These are phyloP conservation scores for Melocanna baccifera DNA, from an alignment of 176 grass and related monocot species.

Conservation along the genomic window DNA sequence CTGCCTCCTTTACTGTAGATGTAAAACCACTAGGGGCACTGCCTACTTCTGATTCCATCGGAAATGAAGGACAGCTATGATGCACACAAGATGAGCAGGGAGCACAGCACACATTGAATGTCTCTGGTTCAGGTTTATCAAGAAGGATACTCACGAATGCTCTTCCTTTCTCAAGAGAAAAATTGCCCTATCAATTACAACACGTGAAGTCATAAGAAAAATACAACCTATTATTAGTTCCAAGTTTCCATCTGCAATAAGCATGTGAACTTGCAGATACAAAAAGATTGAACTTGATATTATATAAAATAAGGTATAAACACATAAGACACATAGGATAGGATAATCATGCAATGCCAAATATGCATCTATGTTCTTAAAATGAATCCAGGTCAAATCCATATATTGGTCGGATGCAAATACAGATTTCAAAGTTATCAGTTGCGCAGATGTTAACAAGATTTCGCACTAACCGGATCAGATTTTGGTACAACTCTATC, in stretches of 20 bases:
- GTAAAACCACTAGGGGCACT: not conserved
- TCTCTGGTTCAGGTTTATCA: slow-evolving; percentile 22
- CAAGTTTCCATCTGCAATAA: slow-evolving; percentile 1
- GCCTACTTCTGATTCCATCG: slow-evolving; percentile 2
- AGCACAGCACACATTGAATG: slow-evolving; percentile 29
- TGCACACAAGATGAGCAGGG: slow-evolving; percentile 6
- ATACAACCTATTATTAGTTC: not conserved
- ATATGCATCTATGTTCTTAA: not conserved
- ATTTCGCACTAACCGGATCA: not conserved
- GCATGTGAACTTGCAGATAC: not conserved
- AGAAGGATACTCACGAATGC: not conserved
- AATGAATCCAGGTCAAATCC: not conserved
- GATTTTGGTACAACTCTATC: too few species aligned
- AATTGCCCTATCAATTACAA: slow-evolving; percentile 5
- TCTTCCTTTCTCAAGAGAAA: slow-evolving; percentile 9
- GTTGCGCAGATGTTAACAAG: not conserved
- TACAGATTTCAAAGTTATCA: not conserved
- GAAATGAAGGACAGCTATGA: not conserved
- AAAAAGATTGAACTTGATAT: not conserved
- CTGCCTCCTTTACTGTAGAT: slow-evolving; percentile 11
- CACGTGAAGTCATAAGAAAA: not conserved
- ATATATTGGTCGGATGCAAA: not conserved
- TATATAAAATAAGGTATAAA: not conserved
- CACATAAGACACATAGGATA: not conserved
- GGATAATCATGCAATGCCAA: not conserved